A percentile compares a stretch with the other conserved stretches of the same genome.
Evolutionary conservation across 129 eudicot species (phyloP).

Genomic region (Tagetes erecta): DNA sequence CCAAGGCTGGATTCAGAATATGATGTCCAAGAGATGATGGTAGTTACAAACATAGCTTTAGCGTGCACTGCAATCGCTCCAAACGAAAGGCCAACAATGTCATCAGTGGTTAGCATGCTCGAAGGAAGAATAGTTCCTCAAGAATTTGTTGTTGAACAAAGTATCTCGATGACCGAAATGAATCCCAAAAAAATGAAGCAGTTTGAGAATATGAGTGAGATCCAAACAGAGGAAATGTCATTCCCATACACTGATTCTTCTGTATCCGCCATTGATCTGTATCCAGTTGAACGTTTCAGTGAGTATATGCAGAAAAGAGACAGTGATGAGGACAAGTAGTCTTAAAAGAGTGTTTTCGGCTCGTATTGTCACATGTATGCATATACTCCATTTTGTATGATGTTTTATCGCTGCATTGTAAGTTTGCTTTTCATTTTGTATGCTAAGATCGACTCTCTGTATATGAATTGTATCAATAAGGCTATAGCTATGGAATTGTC

Average conservation of each 20-base stretch:
- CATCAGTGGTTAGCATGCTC: conserved; percentile 60
- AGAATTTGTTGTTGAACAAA: conserved; percentile 19
- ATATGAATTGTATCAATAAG: not conserved
- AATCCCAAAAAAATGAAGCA: conserved; percentile 20
- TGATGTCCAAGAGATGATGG: conserved; percentile 35
- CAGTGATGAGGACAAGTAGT: not conserved
- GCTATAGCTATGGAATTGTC: not conserved
- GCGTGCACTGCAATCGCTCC: conserved; percentile 41
- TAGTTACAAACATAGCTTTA: conserved; percentile 42
- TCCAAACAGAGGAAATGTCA: conserved; percentile 34
- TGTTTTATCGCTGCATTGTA: not conserved
- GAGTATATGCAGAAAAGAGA: conserved; percentile 39
- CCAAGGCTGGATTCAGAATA: conserved; percentile 37
- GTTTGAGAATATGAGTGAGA: conserved; percentile 10
- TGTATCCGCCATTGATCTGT: conserved; percentile 37
- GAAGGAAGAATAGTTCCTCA: conserved; percentile 39
- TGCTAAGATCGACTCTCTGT: not conserved
- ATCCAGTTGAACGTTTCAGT: conserved; percentile 30
- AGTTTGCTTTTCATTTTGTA: not conserved
- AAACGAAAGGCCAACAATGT: conserved; percentile 54
- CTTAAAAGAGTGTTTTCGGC: not conserved
- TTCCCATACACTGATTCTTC: conserved; percentile 44
- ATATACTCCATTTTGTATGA: not conserved
- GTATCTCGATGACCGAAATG: not conserved
- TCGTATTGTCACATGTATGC: not conserved